Base-by-base conservation (phyloP, 805 yeast genomes). In the Ogataea ganodermae region DNA sequence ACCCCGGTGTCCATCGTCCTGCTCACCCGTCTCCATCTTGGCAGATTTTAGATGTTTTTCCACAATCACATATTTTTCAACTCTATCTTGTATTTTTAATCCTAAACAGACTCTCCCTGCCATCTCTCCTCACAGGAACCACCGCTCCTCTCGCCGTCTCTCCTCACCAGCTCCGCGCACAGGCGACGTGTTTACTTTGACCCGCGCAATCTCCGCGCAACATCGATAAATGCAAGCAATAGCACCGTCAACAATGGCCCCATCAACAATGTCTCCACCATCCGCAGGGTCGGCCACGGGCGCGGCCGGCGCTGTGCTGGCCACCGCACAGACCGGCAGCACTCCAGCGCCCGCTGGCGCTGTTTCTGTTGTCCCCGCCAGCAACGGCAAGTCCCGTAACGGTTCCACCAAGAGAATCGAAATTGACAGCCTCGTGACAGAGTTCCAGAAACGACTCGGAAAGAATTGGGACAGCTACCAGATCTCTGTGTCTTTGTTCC, bases 381-480 rank as follows among this genome's bases (percentile, higher is more conserved):
- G 50, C 35, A 46, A 46, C 30, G 52, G 48, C 50, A 50, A 44
- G 22, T 35, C 55, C 2, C 55, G 57, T 40, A 53, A 55, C 41
- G 62, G 62, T 5, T 58, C 62, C 3, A 48, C 56, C 14, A 57
- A 58, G 32, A 52, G 89, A 53, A 68, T 84, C 17, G 86, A 84
- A 42, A 73, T 86, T n/a, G 86, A 83, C 46, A 59, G 66, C 1
- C 72, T 90, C 48, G 88, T 91, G 60, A 74, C 78, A 30, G 89
- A 86, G 45, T 80, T 94, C 52, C 91, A 88, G 53, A 75, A 75
- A 44, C 74, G 77, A 50, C 66, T 92, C 49, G 97, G 97, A 2
- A 72, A 76, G 37, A 79, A 80, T 40, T 92, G 99, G 99, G 92
- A 85, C 52, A 78, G 76, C 49, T 92, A 92, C 65, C 91, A 95